Conservation (phyloP, 768 basidiomycete genomes). For the Phaeotremella skinneri region DNA sequence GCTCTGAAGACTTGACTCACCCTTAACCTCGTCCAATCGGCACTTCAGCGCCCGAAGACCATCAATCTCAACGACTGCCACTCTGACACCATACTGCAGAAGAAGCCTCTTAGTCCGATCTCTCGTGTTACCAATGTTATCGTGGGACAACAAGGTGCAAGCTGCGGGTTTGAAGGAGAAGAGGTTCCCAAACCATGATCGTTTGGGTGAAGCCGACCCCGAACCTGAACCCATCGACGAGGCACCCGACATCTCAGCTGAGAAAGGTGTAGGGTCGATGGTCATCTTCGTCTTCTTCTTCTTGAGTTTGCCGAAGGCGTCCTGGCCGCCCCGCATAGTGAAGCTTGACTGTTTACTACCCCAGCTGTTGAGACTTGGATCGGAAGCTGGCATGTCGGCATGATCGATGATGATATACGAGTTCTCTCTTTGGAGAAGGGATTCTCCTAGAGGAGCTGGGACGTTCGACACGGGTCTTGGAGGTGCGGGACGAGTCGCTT, state of each 20-base stretch:
- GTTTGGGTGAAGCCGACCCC: slow-evolving; percentile 55
- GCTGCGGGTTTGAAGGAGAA: slow-evolving; percentile 74
- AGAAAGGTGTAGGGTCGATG: slow-evolving; percentile 39
- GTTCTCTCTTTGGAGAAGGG: slow-evolving; percentile 33
- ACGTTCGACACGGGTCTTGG: slow-evolving; percentile 9
- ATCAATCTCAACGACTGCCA: slow-evolving; percentile 65
- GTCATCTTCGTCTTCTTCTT: slow-evolving; percentile 40
- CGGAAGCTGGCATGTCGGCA: slow-evolving; percentile 23
- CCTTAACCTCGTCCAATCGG: slow-evolving; percentile 64
- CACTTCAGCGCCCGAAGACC: slow-evolving; percentile 72
- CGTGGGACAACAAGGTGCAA: slow-evolving; percentile 53
- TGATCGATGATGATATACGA: slow-evolving; percentile 47
- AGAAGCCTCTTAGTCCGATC: slow-evolving; percentile 72
- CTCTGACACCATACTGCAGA: slow-evolving; percentile 66
- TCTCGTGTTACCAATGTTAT: slow-evolving; percentile 61
- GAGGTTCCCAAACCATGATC: slow-evolving; percentile 80
- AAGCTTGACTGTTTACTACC: slow-evolving; percentile 24
- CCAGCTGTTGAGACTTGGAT: slow-evolving; percentile 34
- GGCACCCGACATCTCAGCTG: slow-evolving; percentile 27
- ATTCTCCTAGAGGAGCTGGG: slow-evolving; percentile 8
- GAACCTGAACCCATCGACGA: slow-evolving; percentile 11
- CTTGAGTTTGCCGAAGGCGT: slow-evolving; percentile 45
- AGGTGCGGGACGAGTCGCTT: slow-evolving; percentile 25
- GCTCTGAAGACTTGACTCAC: too few relatives aligned
- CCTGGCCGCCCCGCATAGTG: slow-evolving; percentile 33